These are phyloP conservation scores for Brassica cretica DNA, from an alignment of 345 rosid genomes.

Conservation along the genomic window DNA sequence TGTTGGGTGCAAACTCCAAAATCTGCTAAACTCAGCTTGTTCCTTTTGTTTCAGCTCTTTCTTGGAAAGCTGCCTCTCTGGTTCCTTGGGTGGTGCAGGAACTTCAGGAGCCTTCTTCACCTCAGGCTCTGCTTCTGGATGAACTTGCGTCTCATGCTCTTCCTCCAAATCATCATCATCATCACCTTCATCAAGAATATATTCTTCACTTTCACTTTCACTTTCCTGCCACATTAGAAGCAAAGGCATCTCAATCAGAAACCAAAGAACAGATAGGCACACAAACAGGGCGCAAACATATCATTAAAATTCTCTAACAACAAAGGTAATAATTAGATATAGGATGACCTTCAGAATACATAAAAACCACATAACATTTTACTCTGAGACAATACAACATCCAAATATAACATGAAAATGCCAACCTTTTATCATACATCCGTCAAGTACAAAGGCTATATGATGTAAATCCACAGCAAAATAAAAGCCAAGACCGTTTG, in stretches of 20 bases:
- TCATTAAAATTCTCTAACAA: background rate
- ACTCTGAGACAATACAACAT: background rate
- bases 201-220: background rate
- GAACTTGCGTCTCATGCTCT: background rate
- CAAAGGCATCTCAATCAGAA: background rate
- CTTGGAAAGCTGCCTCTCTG: background rate
- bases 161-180: background rate
- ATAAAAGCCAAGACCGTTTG: background rate
- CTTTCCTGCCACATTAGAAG: background rate
- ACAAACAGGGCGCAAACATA: background rate
- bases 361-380: no score
- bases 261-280: background rate
- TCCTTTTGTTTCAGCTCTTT: background rate
- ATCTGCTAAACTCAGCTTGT: background rate
- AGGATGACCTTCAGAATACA: background rate
- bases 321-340: background rate
- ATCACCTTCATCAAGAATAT: background rate
- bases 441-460: background rate
- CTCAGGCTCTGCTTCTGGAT: background rate
- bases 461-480: no score
- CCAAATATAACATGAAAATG: background rate
- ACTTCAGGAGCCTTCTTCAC: background rate
- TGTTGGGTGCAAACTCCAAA: background rate
- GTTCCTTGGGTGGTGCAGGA: background rate
- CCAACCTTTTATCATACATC: background rate